phyloP scores from a whole-genome alignment of 1,284 basidiomycete genomes.

The Melanopsichium pennsylvanicum region DNA sequence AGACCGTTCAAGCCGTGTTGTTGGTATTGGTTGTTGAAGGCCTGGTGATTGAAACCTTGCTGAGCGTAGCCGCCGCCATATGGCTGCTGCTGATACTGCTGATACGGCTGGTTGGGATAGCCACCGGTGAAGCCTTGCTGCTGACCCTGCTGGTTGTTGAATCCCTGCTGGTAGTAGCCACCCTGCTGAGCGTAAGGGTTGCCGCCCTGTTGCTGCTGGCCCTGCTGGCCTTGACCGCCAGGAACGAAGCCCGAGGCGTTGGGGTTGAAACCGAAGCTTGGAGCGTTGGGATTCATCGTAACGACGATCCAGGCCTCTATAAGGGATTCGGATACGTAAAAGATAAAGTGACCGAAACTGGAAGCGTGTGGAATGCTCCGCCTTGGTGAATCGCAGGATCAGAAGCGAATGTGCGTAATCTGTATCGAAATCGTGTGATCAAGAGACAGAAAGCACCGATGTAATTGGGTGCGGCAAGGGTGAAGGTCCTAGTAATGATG shows the following conservation, averaged over 20 bases:
- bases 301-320: too few species aligned
- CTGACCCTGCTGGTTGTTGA: constrained; percentile 24
- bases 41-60: constrained; percentile 41
- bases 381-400: too few species aligned
- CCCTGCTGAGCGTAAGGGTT: constrained; percentile 37
- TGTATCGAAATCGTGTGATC: too few species aligned
- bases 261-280: constrained; percentile 64
- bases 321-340: too few species aligned
- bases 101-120: constrained; percentile 41
- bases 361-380: too few species aligned
- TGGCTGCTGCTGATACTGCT: constrained; percentile 38
- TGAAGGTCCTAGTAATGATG: too few species aligned
- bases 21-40: constrained; percentile 34
- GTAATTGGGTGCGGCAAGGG: too few species aligned
- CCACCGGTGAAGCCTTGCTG: constrained; percentile 38
- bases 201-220: constrained; percentile 42
- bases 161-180: constrained; percentile 50
- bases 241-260: constrained; percentile 62
- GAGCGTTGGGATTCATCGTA: constrained; percentile 65
- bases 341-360: too few species aligned
- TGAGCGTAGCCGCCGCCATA: constrained; percentile 43
- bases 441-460: too few species aligned
- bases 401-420: too few species aligned
- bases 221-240: constrained; percentile 41
- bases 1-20: constrained; percentile 41